phyloP scores from a whole-genome alignment of 2,329 filamentous ascomycete genomes.

The Ophiocordyceps australis region DNA sequence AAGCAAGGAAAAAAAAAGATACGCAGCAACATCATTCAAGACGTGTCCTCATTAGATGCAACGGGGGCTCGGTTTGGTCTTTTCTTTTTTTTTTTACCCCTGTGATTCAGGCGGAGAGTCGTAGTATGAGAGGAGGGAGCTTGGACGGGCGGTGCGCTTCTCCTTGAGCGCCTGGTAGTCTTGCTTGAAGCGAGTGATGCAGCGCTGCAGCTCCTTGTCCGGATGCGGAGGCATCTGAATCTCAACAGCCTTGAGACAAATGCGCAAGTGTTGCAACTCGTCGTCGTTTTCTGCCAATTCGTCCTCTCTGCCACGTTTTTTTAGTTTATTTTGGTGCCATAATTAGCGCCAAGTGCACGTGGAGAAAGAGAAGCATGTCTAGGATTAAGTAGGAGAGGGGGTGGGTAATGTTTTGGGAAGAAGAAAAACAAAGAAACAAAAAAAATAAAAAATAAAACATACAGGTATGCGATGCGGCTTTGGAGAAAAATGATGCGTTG shows the following conservation, averaged over 20 bases:
- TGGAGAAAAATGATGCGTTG: conserved; percentile 42
- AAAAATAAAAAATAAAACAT: too few relatives aligned
- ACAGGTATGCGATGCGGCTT: conserved; percentile 38
- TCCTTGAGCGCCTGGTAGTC: conserved; percentile 34
- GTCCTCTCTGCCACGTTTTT: conserved; percentile 24
- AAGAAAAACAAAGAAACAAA: too few relatives aligned
- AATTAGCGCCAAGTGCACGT: conserved; percentile 1
- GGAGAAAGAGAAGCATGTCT: conserved; percentile 1
- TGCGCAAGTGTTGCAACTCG: conserved; percentile 41
- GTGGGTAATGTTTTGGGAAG: too few relatives aligned
- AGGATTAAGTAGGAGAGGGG: too few relatives aligned
- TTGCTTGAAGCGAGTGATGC: conserved; percentile 42
- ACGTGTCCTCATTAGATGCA: too few relatives aligned
- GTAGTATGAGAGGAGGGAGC: too few relatives aligned
- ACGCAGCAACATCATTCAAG: too few relatives aligned
- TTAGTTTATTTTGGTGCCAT: neutral
- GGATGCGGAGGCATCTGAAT: conserved; percentile 33
- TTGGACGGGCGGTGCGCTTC: conserved; percentile 17
- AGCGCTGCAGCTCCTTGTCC: conserved; percentile 37
- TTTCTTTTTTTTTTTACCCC: too few relatives aligned
- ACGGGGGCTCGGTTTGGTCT: too few relatives aligned
- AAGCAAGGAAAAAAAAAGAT: too few relatives aligned
- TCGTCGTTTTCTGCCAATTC: conserved; percentile 38
- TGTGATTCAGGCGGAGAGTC: too few relatives aligned
- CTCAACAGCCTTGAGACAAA: conserved; percentile 44